Evolutionary conservation across 2,329 filamentous ascomycete species (phyloP).

Genomic region (Ascomycota sp.): DNA sequence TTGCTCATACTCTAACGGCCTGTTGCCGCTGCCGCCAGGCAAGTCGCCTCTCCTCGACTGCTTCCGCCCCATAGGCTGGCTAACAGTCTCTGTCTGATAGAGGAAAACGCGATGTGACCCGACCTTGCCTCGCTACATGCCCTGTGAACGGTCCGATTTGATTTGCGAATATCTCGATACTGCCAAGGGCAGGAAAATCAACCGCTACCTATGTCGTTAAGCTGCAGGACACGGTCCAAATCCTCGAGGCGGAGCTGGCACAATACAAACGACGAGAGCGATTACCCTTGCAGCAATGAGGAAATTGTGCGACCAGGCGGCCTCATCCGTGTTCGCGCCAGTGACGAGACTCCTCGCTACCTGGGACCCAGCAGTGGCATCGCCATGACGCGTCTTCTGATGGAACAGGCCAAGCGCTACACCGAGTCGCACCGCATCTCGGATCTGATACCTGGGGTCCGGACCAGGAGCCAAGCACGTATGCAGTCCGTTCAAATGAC

Average conservation of each 20-base stretch:
- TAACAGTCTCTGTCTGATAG: constrained; percentile 20
- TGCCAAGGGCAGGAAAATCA: constrained; percentile 65
- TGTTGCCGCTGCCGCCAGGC: constrained; percentile 67
- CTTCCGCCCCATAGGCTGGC: background rate
- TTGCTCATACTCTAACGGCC: constrained; percentile 62
- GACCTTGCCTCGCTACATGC: constrained; percentile 72
- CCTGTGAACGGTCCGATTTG: constrained; percentile 80
- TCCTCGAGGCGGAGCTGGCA: constrained; percentile 62
- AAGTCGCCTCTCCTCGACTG: constrained; percentile 10
- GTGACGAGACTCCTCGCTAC: constrained; percentile 72
- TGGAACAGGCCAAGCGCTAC: constrained; percentile 90
- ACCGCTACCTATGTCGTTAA: constrained; percentile 82
- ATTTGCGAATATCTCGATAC: constrained; percentile 93
- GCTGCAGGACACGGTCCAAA: constrained; percentile 68
- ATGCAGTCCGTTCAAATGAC: constrained; percentile 39
- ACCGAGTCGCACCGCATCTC: constrained; percentile 81
- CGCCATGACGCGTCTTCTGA: constrained; percentile 80
- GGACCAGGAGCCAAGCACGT: constrained; percentile 30
- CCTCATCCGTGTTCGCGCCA: constrained; percentile 64
- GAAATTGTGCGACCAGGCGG: constrained; percentile 75
- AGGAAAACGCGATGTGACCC: constrained; percentile 94
- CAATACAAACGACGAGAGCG: constrained; percentile 58
- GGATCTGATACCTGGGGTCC: constrained; percentile 66
- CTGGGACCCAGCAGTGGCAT: constrained; percentile 89
- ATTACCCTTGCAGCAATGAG: constrained; percentile 51